Conservation (phyloP, 768 basidiomycete genomes). For the Xanthoconium purpureum region DNA sequence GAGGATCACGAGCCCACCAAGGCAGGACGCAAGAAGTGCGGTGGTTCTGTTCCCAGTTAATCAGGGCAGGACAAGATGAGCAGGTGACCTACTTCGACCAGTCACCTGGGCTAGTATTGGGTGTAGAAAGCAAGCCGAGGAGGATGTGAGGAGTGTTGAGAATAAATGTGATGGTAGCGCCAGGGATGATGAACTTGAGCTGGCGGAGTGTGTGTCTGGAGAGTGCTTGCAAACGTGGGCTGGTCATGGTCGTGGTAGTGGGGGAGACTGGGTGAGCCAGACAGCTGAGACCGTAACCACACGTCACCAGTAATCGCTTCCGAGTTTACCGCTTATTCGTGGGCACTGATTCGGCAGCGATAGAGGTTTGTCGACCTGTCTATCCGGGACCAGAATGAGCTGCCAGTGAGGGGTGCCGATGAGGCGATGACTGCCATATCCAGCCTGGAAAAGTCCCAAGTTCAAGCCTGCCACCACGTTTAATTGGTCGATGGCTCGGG, state of each 20-base stretch:
- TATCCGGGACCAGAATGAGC: no score
- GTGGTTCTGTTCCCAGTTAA: conserved; percentile 40
- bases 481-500: conserved; percentile 27
- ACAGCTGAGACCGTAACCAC: conserved; percentile 11
- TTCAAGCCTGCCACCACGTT: background rate
- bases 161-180: conserved; percentile 58
- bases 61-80: background rate
- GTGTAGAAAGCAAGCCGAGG: conserved; percentile 34
- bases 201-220: conserved; percentile 59
- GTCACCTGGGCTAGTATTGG: conserved; percentile 35
- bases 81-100: conserved; percentile 49
- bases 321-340: background rate
- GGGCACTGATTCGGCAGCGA: background rate
- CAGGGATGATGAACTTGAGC: conserved; percentile 76
- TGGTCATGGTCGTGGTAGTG: conserved; percentile 16
- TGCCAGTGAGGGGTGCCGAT: background rate
- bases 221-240: conserved; percentile 17
- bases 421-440: conserved; percentile 12
- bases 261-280: no score
- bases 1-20: conserved; percentile 57
- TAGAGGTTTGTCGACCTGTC: background rate
- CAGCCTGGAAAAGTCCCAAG: background rate
- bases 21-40: conserved; percentile 51
- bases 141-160: conserved; percentile 55
- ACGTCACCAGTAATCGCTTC: conserved; percentile 8